Evolutionary conservation across 495 filamentous ascomycete species (phyloP).

Genomic region (Trichoderma asperelloides): DNA sequence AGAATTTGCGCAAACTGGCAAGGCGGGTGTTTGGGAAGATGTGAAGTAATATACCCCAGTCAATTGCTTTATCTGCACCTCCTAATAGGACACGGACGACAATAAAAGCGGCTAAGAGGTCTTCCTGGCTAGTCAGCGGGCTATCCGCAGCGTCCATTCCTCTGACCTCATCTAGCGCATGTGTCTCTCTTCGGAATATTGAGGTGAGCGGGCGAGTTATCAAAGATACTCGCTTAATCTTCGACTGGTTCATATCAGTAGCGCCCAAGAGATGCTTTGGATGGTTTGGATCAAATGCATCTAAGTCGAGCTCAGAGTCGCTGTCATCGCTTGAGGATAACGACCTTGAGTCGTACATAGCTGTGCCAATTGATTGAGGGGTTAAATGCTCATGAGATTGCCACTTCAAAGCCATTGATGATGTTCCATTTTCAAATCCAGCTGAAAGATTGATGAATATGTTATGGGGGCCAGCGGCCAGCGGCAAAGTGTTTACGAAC

Average conservation of each 20-base stretch:
- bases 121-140: neutral
- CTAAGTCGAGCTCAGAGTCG: neutral
- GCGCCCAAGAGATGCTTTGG: neutral
- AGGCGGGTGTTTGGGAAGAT: conserved; percentile 55
- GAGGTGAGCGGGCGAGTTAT: neutral
- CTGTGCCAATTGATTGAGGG: neutral
- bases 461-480: conserved; percentile 4
- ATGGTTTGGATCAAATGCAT: neutral
- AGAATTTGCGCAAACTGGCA: conserved; percentile 50
- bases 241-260: neutral
- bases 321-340: neutral
- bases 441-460: neutral
- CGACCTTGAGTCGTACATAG: neutral
- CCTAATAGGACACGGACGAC: conserved; percentile 66
- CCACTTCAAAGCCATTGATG: neutral
- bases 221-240: neutral
- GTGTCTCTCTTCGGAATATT: neutral
- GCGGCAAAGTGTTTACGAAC: neutral
- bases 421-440: neutral
- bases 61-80: conserved; percentile 56
- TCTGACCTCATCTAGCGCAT: conserved; percentile 35
- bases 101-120: conserved; percentile 54
- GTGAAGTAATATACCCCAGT: conserved; percentile 64
- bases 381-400: neutral
- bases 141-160: neutral